phyloP scores from a whole-genome alignment of 257 asterid genomes.

The Eustoma russellianum region DNA sequence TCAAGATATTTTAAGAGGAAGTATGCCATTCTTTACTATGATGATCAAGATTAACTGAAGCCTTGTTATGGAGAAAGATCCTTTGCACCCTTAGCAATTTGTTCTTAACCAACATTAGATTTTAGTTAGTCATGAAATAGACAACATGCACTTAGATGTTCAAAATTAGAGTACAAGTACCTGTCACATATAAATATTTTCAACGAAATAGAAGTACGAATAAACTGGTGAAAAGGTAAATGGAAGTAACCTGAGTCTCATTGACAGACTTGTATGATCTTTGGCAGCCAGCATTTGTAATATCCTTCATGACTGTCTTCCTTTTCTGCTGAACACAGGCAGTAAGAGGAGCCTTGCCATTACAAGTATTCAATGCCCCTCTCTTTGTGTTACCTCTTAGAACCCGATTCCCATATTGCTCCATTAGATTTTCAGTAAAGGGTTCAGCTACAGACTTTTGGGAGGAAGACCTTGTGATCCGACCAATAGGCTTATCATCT shows the following conservation, averaged over 20 bases:
- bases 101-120: too few relatives aligned
- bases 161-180: too few relatives aligned
- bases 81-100: too few relatives aligned
- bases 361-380: conserved; percentile 5
- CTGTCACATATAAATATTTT: too few relatives aligned
- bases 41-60: too few relatives aligned
- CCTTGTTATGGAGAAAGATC: too few relatives aligned
- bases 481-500: conserved; percentile 3
- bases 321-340: conserved; percentile 8
- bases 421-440: conserved; percentile 2
- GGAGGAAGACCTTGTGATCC: conserved; percentile 7
- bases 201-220: background rate
- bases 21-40: background rate
- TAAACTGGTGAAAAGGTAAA: background rate
- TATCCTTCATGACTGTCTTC: conserved; percentile 11
- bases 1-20: background rate
- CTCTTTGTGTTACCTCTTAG: background rate
- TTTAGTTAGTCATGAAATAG: too few relatives aligned
- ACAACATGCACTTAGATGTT: too few relatives aligned
- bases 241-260: conserved; percentile 5
- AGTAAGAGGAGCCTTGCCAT: conserved; percentile 1
- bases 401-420: conserved; percentile 1
- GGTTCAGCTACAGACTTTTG: background rate
- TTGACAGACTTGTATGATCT: conserved; percentile 2
- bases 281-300: conserved; percentile 9